A percentile compares a stretch with the other conserved stretches of the same genome.
phyloP scores from a whole-genome alignment of 2,329 filamentous ascomycete species.

The Bisporella sp. region DNA sequence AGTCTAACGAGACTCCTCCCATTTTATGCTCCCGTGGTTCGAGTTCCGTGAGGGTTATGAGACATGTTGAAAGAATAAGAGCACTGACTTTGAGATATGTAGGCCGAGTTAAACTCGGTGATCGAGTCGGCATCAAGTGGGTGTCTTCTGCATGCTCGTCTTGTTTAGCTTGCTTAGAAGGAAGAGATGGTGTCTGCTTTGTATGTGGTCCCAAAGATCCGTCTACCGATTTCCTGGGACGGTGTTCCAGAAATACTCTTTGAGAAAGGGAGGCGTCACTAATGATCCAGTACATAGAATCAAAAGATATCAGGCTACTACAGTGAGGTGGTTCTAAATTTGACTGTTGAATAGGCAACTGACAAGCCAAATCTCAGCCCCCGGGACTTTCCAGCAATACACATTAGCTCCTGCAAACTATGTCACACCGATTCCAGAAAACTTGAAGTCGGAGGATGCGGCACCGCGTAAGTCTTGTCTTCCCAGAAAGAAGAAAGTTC shows the following conservation, averaged over 20 bases:
- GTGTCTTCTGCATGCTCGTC: constrained; percentile 45
- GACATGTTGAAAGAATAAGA: no score
- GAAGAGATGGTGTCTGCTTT: constrained; percentile 59
- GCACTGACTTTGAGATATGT: background rate
- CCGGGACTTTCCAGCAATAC: constrained; percentile 70
- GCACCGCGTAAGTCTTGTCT: constrained; percentile 38
- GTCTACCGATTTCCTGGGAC: no score
- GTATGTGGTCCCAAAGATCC: constrained; percentile 34
- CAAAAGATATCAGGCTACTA: constrained; percentile 59
- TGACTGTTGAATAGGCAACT: background rate
- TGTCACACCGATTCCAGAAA: constrained; percentile 62
- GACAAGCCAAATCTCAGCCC: constrained; percentile 25
- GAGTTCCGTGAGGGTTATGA: no score
- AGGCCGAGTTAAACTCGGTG: constrained; percentile 52
- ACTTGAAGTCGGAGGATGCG: constrained; percentile 49
- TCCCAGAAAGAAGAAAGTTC: no score
- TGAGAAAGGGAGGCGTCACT: background rate
- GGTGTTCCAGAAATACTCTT: no score
- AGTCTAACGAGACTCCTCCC: background rate
- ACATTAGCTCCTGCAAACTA: constrained; percentile 57
- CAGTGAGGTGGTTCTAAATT: constrained; percentile 27
- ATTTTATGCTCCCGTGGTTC: no score
- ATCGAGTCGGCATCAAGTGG: constrained; percentile 65
- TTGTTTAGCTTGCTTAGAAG: constrained; percentile 45
- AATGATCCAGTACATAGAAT: constrained; percentile 26